phyloP scores from a whole-genome alignment of 2,329 filamentous ascomycete species.

The Xylariaceae sp. region DNA sequence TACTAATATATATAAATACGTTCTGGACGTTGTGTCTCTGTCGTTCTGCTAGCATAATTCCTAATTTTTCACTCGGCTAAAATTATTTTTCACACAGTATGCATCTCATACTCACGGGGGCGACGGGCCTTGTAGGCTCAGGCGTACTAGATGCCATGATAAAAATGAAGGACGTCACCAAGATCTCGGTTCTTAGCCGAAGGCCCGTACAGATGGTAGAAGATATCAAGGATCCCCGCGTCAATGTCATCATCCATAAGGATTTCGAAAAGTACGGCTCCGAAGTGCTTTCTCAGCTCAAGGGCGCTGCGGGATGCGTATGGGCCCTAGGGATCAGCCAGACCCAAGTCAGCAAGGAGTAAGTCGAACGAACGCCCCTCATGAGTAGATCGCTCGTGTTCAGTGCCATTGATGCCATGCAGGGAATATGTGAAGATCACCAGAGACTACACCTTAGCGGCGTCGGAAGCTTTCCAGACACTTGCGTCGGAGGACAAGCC shows the following conservation, averaged over 20 bases:
- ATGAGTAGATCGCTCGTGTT: too few relatives aligned
- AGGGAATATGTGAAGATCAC: slow-evolving; percentile 71
- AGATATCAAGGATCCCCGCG: slow-evolving; percentile 57
- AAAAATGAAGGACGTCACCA: slow-evolving; percentile 56
- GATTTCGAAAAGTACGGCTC: slow-evolving; percentile 66
- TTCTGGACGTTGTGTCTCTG: too few relatives aligned
- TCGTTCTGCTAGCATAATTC: neutral
- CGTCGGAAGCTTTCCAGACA: slow-evolving; percentile 42
- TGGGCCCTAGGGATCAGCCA: slow-evolving; percentile 74
- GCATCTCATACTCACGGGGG: slow-evolving; percentile 70
- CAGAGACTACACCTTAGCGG: slow-evolving; percentile 64
- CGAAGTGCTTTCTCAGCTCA: slow-evolving; percentile 59
- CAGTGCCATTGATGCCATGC: neutral
- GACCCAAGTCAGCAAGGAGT: slow-evolving; percentile 62
- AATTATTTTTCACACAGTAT: slow-evolving; percentile 39
- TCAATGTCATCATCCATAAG: slow-evolving; percentile 67
- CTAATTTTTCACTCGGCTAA: neutral
- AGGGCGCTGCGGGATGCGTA: slow-evolving; percentile 68
- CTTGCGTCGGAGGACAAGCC: slow-evolving; percentile 46
- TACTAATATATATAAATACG: too few relatives aligned
- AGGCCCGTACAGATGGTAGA: slow-evolving; percentile 66
- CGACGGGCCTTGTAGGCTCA: slow-evolving; percentile 67
- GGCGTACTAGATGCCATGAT: slow-evolving; percentile 65
- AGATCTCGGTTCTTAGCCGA: slow-evolving; percentile 66
- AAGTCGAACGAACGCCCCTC: slow-evolving; percentile 30